Evolutionary conservation across 768 basidiomycete genomes (phyloP).

Genomic region (Russula sp.): DNA sequence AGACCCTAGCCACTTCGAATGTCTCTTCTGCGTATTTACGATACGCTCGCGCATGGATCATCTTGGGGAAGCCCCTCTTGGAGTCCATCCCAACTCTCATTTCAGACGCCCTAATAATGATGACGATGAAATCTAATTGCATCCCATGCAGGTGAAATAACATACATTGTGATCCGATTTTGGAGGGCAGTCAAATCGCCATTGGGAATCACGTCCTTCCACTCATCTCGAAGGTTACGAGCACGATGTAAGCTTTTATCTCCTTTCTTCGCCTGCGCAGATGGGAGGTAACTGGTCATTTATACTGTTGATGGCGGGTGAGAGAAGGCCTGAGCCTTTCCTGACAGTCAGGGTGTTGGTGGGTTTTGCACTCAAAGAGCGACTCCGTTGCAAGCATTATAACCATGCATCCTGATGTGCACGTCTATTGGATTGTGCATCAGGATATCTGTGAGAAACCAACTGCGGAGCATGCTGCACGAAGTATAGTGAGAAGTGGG

Average conservation of each 20-base stretch:
- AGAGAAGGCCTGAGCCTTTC: not conserved
- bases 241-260: too few species aligned
- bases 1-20: too few species aligned
- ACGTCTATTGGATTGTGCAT: too few species aligned
- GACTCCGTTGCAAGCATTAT: not conserved
- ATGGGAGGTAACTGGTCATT: too few species aligned
- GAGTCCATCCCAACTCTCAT: not conserved
- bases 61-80: not conserved
- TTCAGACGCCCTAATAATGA: not conserved
- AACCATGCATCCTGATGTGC: not conserved
- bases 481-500: too few species aligned
- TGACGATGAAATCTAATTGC: too few species aligned
- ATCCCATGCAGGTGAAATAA: not conserved
- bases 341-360: not conserved
- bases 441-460: too few species aligned
- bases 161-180: conserved; percentile 2
- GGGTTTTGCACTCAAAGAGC: not conserved
- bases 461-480: too few species aligned
- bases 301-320: too few species aligned
- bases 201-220: not conserved
- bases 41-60: not conserved
- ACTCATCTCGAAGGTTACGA: not conserved
- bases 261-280: too few species aligned
- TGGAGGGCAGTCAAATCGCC: not conserved
- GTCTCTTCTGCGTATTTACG: too few species aligned